Conservation (phyloP, 2,329 filamentous ascomycete species). For the Macrophomina tecta region DNA sequence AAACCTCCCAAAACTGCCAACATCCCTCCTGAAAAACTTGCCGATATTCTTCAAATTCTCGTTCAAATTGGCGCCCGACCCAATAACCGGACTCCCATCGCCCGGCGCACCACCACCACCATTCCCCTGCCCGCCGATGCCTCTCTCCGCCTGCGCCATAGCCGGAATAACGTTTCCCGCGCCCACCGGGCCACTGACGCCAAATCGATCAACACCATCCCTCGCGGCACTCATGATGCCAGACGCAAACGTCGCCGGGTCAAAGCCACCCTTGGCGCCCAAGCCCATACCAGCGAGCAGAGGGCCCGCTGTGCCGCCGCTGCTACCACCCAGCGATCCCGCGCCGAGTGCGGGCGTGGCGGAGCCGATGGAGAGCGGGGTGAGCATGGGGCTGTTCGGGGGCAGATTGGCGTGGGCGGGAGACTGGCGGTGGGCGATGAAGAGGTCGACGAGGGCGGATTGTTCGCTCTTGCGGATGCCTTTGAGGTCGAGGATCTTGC, state of each 20-base stretch:
- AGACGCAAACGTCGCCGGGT: constrained; percentile 81
- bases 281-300: constrained; percentile 40
- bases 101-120: constrained; percentile 36
- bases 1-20: constrained; percentile 59
- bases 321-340: constrained; percentile 50
- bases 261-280: constrained; percentile 63
- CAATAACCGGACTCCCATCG: constrained; percentile 48
- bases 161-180: constrained; percentile 41
- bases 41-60: constrained; percentile 95
- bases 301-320: constrained; percentile 32
- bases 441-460: constrained; percentile 81
- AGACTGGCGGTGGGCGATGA: constrained; percentile 79
- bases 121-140: constrained; percentile 26
- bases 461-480: constrained; percentile 85
- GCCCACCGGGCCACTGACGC: constrained; percentile 53
- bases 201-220: constrained; percentile 80
- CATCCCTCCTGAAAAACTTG: constrained; percentile 92
- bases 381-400: constrained; percentile 44
- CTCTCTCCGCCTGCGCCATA: constrained; percentile 32
- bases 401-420: constrained; percentile 70
- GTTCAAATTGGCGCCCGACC: constrained; percentile 71
- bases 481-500: constrained; percentile 94
- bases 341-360: constrained; percentile 46
- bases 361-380: constrained; percentile 43
- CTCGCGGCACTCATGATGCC: constrained; percentile 86